Evolutionary conservation across 495 filamentous ascomycete genomes (phyloP).

Genomic region (Xylaria grammica): DNA sequence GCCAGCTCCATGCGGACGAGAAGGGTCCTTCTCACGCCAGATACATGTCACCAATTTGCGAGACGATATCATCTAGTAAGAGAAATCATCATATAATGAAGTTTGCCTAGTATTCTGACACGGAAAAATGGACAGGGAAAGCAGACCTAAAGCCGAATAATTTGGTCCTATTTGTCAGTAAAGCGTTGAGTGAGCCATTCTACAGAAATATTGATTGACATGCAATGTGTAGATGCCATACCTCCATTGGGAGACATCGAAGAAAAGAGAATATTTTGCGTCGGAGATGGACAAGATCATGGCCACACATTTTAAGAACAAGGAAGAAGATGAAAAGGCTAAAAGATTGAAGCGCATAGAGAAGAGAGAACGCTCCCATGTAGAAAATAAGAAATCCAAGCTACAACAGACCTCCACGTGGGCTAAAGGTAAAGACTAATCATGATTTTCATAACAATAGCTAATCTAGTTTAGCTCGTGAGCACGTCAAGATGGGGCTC

Average conservation of each 20-base stretch:
- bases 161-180: constrained; percentile 46
- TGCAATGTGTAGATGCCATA: constrained; percentile 69
- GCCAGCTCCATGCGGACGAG: constrained; percentile 29
- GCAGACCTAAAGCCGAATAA: constrained; percentile 36
- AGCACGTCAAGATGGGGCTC: too few species aligned
- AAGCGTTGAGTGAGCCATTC: background rate
- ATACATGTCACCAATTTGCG: constrained; percentile 44
- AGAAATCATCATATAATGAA: too few species aligned
- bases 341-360: too few species aligned
- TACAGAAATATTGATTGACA: background rate
- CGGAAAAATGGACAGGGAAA: constrained; percentile 10
- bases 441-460: too few species aligned
- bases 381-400: background rate
- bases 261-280: constrained; percentile 32
- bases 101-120: too few species aligned
- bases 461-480: too few species aligned
- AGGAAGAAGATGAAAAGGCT: constrained; percentile 17
- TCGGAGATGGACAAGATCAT: constrained; percentile 41
- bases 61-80: constrained; percentile 37
- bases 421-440: too few species aligned
- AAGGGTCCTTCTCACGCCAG: constrained; percentile 40
- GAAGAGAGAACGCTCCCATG: constrained; percentile 6
- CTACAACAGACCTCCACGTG: too few species aligned
- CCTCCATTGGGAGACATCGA: constrained; percentile 67
- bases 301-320: constrained; percentile 7